Evolutionary conservation across 1,284 basidiomycete species (phyloP).

Genomic region (Malassezia furfur): DNA sequence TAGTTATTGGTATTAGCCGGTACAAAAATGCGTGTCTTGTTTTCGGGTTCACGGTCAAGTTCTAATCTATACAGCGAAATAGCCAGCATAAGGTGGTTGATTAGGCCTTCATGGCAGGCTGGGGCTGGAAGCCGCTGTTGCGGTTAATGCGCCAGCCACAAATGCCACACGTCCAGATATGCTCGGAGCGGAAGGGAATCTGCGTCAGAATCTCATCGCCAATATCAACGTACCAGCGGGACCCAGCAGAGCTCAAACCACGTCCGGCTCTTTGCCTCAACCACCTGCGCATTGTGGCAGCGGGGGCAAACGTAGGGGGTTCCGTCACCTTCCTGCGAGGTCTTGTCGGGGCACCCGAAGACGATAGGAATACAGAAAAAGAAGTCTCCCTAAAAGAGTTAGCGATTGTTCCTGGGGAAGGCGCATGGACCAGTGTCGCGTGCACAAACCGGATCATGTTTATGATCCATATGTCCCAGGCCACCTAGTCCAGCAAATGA

Average conservation of each 20-base stretch:
- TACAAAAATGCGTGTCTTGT: too few species aligned
- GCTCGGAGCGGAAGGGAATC: slow-evolving; percentile 32
- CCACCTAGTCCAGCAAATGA: too few species aligned
- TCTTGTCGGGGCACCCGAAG: slow-evolving; percentile 44
- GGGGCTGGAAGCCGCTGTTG: slow-evolving; percentile 36
- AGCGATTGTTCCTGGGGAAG: too few species aligned
- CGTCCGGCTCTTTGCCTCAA: slow-evolving; percentile 34
- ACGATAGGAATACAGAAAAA: slow-evolving; percentile 40
- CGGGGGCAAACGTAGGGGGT: slow-evolving; percentile 40
- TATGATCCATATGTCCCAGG: too few species aligned
- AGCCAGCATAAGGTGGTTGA: too few species aligned
- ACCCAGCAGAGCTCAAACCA: slow-evolving; percentile 48
- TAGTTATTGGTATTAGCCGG: background rate
- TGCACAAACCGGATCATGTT: too few species aligned
- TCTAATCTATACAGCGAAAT: too few species aligned
- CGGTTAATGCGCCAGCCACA: slow-evolving; percentile 40
- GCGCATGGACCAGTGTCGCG: too few species aligned
- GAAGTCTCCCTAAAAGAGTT: slow-evolving; percentile 19
- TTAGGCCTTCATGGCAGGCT: slow-evolving; percentile 4
- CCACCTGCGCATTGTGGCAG: slow-evolving; percentile 44
- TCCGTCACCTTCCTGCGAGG: slow-evolving; percentile 41
- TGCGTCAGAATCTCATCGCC: background rate
- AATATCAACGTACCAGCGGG: slow-evolving; percentile 23
- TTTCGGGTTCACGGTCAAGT: too few species aligned
- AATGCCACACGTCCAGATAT: slow-evolving; percentile 43